Evolutionary conservation across 441 rosid species (phyloP), one percentile per base, ranked within the genome.

Genomic region (Erodium moschatum): DNA sequence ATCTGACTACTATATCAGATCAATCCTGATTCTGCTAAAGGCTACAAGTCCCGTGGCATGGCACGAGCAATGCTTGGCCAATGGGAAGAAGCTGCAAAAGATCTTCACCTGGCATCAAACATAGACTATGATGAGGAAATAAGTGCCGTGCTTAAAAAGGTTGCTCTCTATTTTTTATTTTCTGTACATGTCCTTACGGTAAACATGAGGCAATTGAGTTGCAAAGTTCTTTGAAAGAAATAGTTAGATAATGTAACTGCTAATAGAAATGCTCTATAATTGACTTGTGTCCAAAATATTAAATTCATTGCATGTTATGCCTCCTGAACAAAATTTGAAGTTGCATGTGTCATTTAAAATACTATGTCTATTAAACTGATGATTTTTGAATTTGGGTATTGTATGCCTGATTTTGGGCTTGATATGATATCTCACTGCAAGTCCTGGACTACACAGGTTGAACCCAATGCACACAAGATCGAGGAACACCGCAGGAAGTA

Each of bases 401-500:
- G 19, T 10, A 52, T 58, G 29, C 63, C 18, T 58, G 29, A 6
- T 5, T 58, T 18, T 15, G 63, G 63, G 21, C 9, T 16, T 15
- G 31, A 12, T 58, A 7, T 6, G 6, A 0, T n/a, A 58, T 20
- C 21, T 58, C 29, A 58, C 63, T 20, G 62, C 1, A 54, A 38
- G 61, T 71, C 52, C 65, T 69, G 62, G 65, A 18, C 70, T 65
- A n/a, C 71, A 66, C 78, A 94, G 98, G 98, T 94, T 77, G 97
- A 94, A 73, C 97, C 98, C 15, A 91, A 94, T 70, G 91, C 87
- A 3, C 97, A 84, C 65, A 87, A 75, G 75, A 82, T 94, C 66
- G 96, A 94, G 78, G 97, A 94, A 82, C 98, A 94, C 76, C 89
- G 84, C 19, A 82, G 96, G 80, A 93, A 93, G 84, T 91, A 93